Conservation (phyloP, 2,329 filamentous ascomycete species). For the Boeremia exigua region DNA sequence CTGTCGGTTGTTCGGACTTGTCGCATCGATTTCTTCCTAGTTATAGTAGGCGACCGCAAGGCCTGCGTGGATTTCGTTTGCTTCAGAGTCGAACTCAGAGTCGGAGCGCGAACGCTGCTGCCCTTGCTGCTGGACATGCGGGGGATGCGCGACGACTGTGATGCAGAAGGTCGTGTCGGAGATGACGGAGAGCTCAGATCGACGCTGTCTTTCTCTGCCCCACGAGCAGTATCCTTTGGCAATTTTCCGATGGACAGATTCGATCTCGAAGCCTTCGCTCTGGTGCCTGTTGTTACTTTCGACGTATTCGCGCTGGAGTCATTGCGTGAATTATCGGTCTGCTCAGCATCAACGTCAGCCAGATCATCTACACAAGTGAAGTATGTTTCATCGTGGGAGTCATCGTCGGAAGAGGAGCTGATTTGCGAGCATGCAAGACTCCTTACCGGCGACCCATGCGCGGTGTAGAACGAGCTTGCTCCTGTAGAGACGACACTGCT, state of each 20-base stretch:
- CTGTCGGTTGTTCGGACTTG: slow-evolving; percentile 34
- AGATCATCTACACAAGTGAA: slow-evolving; percentile 13
- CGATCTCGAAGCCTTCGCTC: slow-evolving; percentile 14
- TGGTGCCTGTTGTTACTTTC: slow-evolving; percentile 1
- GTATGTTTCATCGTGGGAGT: slow-evolving; percentile 14
- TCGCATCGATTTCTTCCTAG: slow-evolving; percentile 5
- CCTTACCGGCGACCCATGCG: slow-evolving; percentile 39
- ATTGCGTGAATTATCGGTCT: slow-evolving; percentile 2
- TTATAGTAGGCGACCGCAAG: not conserved
- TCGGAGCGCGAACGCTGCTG: slow-evolving; percentile 14
- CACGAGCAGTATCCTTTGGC: not conserved
- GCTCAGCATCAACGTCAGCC: slow-evolving; percentile 24
- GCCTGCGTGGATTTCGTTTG: slow-evolving; percentile 24
- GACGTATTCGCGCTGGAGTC: not conserved
- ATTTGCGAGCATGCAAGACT: slow-evolving; percentile 26
- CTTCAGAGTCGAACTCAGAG: slow-evolving; percentile 23
- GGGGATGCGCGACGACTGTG: slow-evolving; percentile 36
- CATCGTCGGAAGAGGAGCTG: slow-evolving; percentile 29
- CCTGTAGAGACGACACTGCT: slow-evolving; percentile 29
- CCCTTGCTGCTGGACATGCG: slow-evolving; percentile 15
- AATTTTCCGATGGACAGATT: slow-evolving; percentile 31
- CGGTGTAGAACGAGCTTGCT: slow-evolving; percentile 31
- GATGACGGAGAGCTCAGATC: slow-evolving; percentile 8
- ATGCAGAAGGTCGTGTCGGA: slow-evolving; percentile 17
- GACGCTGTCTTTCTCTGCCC: slow-evolving; percentile 9